Evolutionary conservation across 345 rosid species (phyloP), one percentile per base, ranked within the genome.

Genomic region (Camelina hispida): DNA sequence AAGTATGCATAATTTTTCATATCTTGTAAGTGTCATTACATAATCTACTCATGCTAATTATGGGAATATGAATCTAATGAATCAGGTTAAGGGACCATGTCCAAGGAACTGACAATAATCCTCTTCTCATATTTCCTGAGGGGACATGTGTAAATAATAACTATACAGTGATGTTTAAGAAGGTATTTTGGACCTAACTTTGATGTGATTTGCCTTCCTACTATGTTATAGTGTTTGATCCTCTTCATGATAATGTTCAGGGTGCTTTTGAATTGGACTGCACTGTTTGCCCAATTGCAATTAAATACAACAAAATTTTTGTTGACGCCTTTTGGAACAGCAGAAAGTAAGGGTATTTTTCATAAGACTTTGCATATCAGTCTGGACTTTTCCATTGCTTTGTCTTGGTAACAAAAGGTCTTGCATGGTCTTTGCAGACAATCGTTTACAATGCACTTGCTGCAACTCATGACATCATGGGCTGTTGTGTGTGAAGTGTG

Each of bases 251-350:
- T 70, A 68, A 71, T 81, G 47, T 72, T 61, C 71, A 91, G 99
- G 99, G 99, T 64, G 96, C 99, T 40, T 96, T 96, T 76, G 99
- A 96, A 83, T 90, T 93, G 20, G 99, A 83, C 66, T 90, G 93
- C 82, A 89, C 98, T 16, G 95, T 96, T 62, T 96, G 99, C 78
- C 99, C 99, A 40, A 53, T 96, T 22, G 97, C 98, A 70, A 91
- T 96, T 82, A 96, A 93, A 83, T 91, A 96, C 88, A 96, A 96
- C 59, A 93, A 91, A 82, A 91, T 93, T 64, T 96, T 96, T 66
- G 99, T 93, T 60, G 99, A 96, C 75, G 99, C 99, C 38, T 96
- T 96, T 82, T 96, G 99, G 99, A 96, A 96, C 72, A 96, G 96
- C 87, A 78, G 93, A 78, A 96, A 93, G 99, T 96, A 86, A 77